Base-by-base conservation (phyloP, 2,329 filamentous ascomycete species). In the Hypoxylon sp. region DNA sequence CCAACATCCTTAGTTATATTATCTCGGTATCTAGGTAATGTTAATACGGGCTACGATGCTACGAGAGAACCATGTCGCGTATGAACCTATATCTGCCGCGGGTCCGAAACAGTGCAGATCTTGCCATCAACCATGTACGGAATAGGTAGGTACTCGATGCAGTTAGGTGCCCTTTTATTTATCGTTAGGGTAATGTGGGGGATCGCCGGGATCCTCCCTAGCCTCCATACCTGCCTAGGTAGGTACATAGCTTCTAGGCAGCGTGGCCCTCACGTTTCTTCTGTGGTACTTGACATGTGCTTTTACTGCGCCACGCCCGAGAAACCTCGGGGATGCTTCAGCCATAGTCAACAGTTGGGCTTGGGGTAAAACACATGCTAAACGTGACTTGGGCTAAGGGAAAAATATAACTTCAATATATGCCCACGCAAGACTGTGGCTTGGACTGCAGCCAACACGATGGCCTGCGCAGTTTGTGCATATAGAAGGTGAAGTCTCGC, bases 351-450 rank as follows among this genome's bases (percentile, higher is more conserved):
- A 10, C 9, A 25, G 43, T 45, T 21, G 41, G 45, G 25, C 28
- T 23, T 60, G 36, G 23, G 43, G 3, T 60, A 55, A 56, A 59
- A 64, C 53, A 59, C 25, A 45, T 19, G 36, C 46, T 14, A 53
- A 52, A 65, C 34, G 30, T 32, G 32, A 23, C n/a, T 49, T 36
- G 23, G 50, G 19, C 1, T 19, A 36, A 53, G 52, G 53, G 52
- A 43, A 48, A 45, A 53, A 48, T 34, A 46, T 36, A 51, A 34
- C 13, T 32, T 14, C 49, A 11, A 59, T 61, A 25, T 58, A 59
- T n/a, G 53, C 56, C 34, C n/a, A 57, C 51, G 66, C 58, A 63
- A 23, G 62, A 59, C 59, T 60, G 55, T 50, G 66, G 66, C 66
- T 43, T 43, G 41, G 51, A 60, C 41, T 50, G 58, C 51, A 43